Base-by-base conservation (phyloP, 2,329 filamentous ascomycete genomes). In the Paracoccidioides lutzii region DNA sequence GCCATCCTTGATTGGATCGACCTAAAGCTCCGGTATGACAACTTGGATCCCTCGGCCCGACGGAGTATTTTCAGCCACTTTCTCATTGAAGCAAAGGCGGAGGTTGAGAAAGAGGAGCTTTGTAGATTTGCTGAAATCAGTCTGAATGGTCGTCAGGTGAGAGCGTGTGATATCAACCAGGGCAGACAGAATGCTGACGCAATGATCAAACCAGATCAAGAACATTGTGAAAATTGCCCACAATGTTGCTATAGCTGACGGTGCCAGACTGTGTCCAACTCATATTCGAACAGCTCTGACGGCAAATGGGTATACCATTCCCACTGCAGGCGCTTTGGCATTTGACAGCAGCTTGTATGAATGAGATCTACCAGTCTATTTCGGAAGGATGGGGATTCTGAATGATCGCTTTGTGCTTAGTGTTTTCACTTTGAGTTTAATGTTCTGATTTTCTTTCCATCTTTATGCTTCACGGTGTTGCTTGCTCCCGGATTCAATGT, bases 91-190 rank as follows among this genome's bases (percentile, higher is more conserved):
- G n/a, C 43, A 46, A 22, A 22, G 4, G n/a, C n/a, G n/a, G n/a
- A 46, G n/a, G 30, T 46, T 5, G 28, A 46, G n/a, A 12, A 46
- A 22, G 43, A 22, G 4, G 43, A 46, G 5, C 43, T 46, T 5
- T 5, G 30, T 12, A 46, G 22, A 22, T 46, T 46, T 22, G n/a
- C 28, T 3, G 43, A 46, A 46, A 46, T 22, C 14, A 46, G 30
- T 14, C 43, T 52, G 4, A 52, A 52, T 52, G 50, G 35, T 12
- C 35, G 50, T 28, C 35, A 52, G 50, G 50, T 52, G 15, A 42
- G 50, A 15, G 8, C 32, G 4, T 41, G 28, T 4, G 9, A 50
- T 50, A 15, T n/a, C 12, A 46, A 5, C 43, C n/a, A n/a, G n/a
- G n/a, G n/a, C n/a, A n/a, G n/a, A n/a, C n/a, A n/a, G n/a, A n/a